Percentiles rank a stretch among this genome's conserved stretches.
These are phyloP conservation scores for Botrytis porri DNA, from an alignment of 2,329 filamentous ascomycete species.

Conservation along the genomic window DNA sequence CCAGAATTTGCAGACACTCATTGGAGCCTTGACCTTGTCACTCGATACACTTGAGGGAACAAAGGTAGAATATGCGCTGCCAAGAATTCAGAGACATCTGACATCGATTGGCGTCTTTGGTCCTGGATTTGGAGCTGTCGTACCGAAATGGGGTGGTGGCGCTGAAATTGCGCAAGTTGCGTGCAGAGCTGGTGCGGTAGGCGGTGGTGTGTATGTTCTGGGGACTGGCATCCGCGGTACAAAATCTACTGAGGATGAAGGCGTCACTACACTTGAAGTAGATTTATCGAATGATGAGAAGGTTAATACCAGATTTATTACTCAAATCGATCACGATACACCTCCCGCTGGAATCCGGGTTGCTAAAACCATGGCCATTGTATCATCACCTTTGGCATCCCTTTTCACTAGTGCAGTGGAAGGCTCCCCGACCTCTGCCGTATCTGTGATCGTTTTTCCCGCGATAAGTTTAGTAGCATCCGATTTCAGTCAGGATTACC, in stretches of 20 bases:
- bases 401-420: slow-evolving; percentile 73
- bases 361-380: slow-evolving; percentile 63
- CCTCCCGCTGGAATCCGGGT: slow-evolving; percentile 39
- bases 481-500: slow-evolving; percentile 42
- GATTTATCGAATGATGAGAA: slow-evolving; percentile 55
- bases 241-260: slow-evolving; percentile 22
- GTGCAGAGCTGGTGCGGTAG: slow-evolving; percentile 86
- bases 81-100: slow-evolving; percentile 74
- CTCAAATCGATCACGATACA: slow-evolving; percentile 40
- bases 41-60: slow-evolving; percentile 53
- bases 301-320: slow-evolving; percentile 54
- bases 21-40: slow-evolving; percentile 72
- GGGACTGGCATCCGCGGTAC: slow-evolving; percentile 59
- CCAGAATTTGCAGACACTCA: slow-evolving; percentile 59
- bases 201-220: slow-evolving; percentile 86
- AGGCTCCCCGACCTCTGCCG: slow-evolving; percentile 71
- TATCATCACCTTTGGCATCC: slow-evolving; percentile 60
- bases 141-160: slow-evolving; percentile 89
- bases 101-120: slow-evolving; percentile 85
- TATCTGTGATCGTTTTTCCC: slow-evolving; percentile 67
- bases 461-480: slow-evolving; percentile 45
- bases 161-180: slow-evolving; percentile 89
- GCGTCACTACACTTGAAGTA: slow-evolving; percentile 27
- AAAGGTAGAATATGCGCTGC: slow-evolving; percentile 63
- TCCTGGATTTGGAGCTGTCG: slow-evolving; percentile 81